Base-by-base conservation (phyloP, 148 eudicot genomes). In the Cornus florida region DNA sequence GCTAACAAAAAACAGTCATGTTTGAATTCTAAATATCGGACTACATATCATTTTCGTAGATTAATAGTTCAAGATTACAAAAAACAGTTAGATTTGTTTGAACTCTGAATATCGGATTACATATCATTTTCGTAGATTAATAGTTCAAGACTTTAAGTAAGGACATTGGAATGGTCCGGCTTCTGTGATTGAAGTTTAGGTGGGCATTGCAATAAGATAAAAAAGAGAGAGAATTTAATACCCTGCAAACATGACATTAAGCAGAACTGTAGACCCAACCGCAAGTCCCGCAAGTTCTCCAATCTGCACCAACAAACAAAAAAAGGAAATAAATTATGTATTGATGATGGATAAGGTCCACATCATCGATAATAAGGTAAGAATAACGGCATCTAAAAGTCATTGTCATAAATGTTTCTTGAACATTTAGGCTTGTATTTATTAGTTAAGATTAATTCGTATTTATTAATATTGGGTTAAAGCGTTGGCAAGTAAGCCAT, bases 271-370 rank as follows among this genome's bases (percentile, higher is more conserved):
- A 35, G 90, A 78, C 73, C 92, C 92, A 78, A 89, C 82, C 16
- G 92, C 92, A 67, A 89, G 81, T 10, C 92, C 92, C 43, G 92
- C 92, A 66, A 89, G 87, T 72, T 89, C 92, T 80, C 92, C 92
- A 13, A 87, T 84, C 92, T 89, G 84, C 79, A 79, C 65, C 65
- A 71, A 10, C 33, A 71, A 66, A 77, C 14, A 31, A 12, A 71
- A 6, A 6, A 70, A 46, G 0, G n/a, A 46, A 19, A 4, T 10
- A 31, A 19, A 76, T 28, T 17, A 7, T 19, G 5, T 17, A 8
- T 2, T 2, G 35, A 57, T 11, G 20, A 33, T 33, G 17, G 17
- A 23, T 10, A 57, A 66, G 22, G 7, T 74, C 65, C 75, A 80
- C 39, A 70, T 80, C 22, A 59, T 69, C 46, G 62, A 7, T 60